These are phyloP conservation scores for Ziziphus jujuba DNA, from an alignment of 306 rosid genomes.

Conservation along the genomic window DNA sequence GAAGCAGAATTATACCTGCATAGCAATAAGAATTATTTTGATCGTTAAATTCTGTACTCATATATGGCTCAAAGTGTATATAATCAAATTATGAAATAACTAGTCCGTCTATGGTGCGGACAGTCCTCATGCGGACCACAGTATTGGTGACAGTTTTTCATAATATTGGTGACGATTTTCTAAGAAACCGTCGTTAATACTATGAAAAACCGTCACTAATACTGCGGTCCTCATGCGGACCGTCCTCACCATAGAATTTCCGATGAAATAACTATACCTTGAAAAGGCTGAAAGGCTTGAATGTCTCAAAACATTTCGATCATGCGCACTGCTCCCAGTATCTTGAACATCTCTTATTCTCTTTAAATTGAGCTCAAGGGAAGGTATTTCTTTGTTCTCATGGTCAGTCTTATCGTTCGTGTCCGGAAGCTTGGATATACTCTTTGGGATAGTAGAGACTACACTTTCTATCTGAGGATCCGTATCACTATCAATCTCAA, in stretches of 20 bases:
- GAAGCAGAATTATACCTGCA: slow-evolving; percentile 57
- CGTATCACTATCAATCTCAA: slow-evolving; percentile 25
- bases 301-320: slow-evolving; percentile 50
- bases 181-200: too few species aligned
- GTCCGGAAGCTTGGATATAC: slow-evolving; percentile 1
- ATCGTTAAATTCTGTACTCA: background rate
- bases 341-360: slow-evolving; percentile 44
- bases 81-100: slow-evolving; percentile 14
- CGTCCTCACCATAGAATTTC: too few species aligned
- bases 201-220: too few species aligned
- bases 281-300: slow-evolving; percentile 62
- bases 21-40: slow-evolving; percentile 3
- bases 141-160: too few species aligned
- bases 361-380: slow-evolving; percentile 54
- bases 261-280: slow-evolving; percentile 41
- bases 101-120: too few species aligned
- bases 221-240: too few species aligned
- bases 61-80: background rate
- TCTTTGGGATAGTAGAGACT: slow-evolving; percentile 32
- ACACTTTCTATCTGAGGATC: slow-evolving; percentile 43
- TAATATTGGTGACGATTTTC: too few species aligned
- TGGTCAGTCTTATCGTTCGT: slow-evolving; percentile 6
- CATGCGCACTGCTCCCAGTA: slow-evolving; percentile 39
- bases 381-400: slow-evolving; percentile 37
- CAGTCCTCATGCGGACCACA: too few species aligned